Percentiles rank a stretch among this genome's conserved stretches.
Evolutionary conservation across 805 yeast genomes (phyloP).

Genomic region (Monosporozyma yasuniensis): DNA sequence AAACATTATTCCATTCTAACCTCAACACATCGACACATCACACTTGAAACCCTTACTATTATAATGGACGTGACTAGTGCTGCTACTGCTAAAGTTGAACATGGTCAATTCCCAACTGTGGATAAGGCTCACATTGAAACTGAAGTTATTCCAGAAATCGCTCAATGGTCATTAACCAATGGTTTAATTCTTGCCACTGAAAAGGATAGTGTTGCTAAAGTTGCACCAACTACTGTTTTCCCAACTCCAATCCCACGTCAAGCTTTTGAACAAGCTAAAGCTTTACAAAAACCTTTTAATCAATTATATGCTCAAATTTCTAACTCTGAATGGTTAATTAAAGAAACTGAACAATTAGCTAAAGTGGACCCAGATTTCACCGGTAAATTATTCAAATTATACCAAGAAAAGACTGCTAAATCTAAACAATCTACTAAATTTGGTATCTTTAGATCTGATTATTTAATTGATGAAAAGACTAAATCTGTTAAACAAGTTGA

Average conservation of each 20-base stretch:
- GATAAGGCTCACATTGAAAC: constrained; percentile 19
- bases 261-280: constrained; percentile 57
- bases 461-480: constrained; percentile 49
- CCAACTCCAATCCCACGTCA: constrained; percentile 80
- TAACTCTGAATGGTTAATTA: constrained; percentile 54
- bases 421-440: constrained; percentile 59
- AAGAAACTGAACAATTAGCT: constrained; percentile 46
- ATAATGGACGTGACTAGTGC: constrained; percentile 1
- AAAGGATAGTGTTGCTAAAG: constrained; percentile 36
- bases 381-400: constrained; percentile 51
- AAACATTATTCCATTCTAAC: too few relatives aligned
- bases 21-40: background rate
- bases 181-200: constrained; percentile 78
- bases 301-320: constrained; percentile 62
- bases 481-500: constrained; percentile 80
- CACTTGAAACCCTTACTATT: too few relatives aligned
- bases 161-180: constrained; percentile 71
- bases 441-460: constrained; percentile 87
- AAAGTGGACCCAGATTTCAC: constrained; percentile 68
- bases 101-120: constrained; percentile 23
- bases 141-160: constrained; percentile 38
- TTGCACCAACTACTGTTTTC: constrained; percentile 81
- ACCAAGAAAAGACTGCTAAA: constrained; percentile 26
- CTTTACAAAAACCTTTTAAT: constrained; percentile 62
- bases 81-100: constrained; percentile 4